Conservation (phyloP, 1,284 basidiomycete species). For the Jaminaea rosea region DNA sequence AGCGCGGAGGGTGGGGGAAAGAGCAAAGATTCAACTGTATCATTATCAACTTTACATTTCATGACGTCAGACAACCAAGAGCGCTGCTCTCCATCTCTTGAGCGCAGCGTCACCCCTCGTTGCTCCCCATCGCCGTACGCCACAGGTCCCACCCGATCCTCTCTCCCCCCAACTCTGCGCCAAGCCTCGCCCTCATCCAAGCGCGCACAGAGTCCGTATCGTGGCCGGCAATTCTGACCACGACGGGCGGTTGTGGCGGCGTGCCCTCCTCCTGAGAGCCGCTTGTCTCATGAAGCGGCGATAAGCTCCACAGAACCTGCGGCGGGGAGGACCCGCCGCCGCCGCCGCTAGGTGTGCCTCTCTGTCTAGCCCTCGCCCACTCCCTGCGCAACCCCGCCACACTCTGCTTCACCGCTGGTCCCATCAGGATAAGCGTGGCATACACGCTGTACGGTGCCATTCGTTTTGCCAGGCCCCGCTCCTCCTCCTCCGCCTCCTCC, state of each 20-base stretch:
- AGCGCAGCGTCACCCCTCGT: too few relatives aligned
- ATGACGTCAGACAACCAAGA: too few relatives aligned
- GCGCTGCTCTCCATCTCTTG: too few relatives aligned
- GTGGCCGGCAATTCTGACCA: neutral
- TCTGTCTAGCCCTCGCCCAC: constrained; percentile 57
- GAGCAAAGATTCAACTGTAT: too few relatives aligned
- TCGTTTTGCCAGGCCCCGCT: constrained; percentile 53
- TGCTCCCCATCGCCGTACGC: too few relatives aligned
- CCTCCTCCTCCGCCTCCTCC: neutral
- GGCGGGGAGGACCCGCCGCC: constrained; percentile 47
- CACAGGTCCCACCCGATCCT: too few relatives aligned
- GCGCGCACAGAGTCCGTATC: neutral
- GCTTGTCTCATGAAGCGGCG: constrained; percentile 36
- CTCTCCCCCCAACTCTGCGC: too few relatives aligned
- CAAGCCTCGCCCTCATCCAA: neutral
- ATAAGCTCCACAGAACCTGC: constrained; percentile 70
- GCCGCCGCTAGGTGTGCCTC: constrained; percentile 50
- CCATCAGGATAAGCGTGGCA: constrained; percentile 67
- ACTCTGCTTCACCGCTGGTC: constrained; percentile 54
- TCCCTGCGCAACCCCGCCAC: constrained; percentile 52
- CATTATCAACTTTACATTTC: too few relatives aligned
- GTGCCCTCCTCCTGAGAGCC: neutral
- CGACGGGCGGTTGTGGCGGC: neutral
- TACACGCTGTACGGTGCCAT: constrained; percentile 73
- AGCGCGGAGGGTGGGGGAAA: constrained; percentile 2